Percentiles rank a stretch among this genome's conserved stretches.
phyloP scores from a whole-genome alignment of 805 yeast species.

The Saccharomycopsis fibuligera region DNA sequence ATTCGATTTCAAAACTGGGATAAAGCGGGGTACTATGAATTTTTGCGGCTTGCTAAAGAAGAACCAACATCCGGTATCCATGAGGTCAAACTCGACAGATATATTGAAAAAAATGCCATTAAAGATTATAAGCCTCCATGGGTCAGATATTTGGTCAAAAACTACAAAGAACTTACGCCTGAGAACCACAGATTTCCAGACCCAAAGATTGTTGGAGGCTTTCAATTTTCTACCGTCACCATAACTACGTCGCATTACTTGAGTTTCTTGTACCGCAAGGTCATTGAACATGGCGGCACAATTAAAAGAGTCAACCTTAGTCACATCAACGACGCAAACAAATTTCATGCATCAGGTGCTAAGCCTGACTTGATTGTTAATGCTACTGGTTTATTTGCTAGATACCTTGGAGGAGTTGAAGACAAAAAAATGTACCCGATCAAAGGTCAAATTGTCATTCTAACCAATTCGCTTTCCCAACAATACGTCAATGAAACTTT shows the following conservation, averaged over 20 bases:
- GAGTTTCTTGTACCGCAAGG: constrained; percentile 42
- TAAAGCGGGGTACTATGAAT: constrained; percentile 40
- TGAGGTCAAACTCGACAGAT: constrained; percentile 23
- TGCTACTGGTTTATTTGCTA: constrained; percentile 49
- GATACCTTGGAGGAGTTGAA: constrained; percentile 38
- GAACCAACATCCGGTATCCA: constrained; percentile 47
- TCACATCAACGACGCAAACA: constrained; percentile 43
- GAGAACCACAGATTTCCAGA: constrained; percentile 9
- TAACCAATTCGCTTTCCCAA: constrained; percentile 37
- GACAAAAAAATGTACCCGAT: constrained; percentile 43
- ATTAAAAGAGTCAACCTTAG: constrained; percentile 37
- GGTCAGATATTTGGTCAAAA: constrained; percentile 41
- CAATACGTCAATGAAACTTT: constrained; percentile 31
- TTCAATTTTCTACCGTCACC: constrained; percentile 46
- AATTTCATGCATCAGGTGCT: constrained; percentile 32
- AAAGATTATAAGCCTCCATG: constrained; percentile 36
- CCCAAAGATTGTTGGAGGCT: constrained; percentile 35
- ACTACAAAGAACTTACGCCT: constrained; percentile 33
- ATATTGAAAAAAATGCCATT: constrained; percentile 15
- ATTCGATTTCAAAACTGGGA: constrained; percentile 37
- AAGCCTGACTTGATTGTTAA: constrained; percentile 49
- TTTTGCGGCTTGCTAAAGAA: constrained; percentile 37
- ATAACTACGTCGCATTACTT: constrained; percentile 55
- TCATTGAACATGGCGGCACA: constrained; percentile 41
- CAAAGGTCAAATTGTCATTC: constrained; percentile 54